Evolutionary conservation across 768 basidiomycete species (phyloP).

Genomic region (Phylloporus scabripes): DNA sequence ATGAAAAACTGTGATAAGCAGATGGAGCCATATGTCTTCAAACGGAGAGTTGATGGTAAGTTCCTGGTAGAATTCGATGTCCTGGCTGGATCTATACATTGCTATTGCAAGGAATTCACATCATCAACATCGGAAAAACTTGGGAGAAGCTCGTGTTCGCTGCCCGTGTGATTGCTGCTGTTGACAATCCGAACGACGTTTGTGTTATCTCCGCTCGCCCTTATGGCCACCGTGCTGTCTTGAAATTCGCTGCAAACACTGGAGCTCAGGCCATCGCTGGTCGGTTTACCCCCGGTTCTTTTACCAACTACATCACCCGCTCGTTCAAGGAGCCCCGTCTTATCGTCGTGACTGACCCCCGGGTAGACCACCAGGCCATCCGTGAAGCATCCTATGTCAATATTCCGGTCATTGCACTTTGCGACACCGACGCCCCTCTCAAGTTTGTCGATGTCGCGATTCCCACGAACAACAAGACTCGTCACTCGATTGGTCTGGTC

Average conservation of each 20-base stretch:
- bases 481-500: slow-evolving; percentile 93
- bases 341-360: slow-evolving; percentile 97
- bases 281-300: slow-evolving; percentile 97
- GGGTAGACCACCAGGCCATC: slow-evolving; percentile 99
- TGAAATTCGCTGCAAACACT: slow-evolving; percentile 97
- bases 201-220: slow-evolving; percentile 98
- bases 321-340: slow-evolving; percentile 99
- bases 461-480: slow-evolving; percentile 99
- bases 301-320: slow-evolving; percentile 99
- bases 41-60: slow-evolving; percentile 91
- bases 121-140: slow-evolving; percentile 98
- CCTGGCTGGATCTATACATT: slow-evolving; percentile 11
- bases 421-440: slow-evolving; percentile 97
- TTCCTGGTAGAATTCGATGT: slow-evolving; percentile 6
- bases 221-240: slow-evolving; percentile 98
- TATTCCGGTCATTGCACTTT: slow-evolving; percentile 99
- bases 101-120: slow-evolving; percentile 69
- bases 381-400: slow-evolving; percentile 99
- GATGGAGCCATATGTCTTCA: slow-evolving; percentile 98
- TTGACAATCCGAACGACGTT: slow-evolving; percentile 97
- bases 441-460: slow-evolving; percentile 98
- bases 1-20: slow-evolving; percentile 99
- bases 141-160: slow-evolving; percentile 99
- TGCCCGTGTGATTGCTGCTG: slow-evolving; percentile 93
- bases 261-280: slow-evolving; percentile 99